Base-by-base conservation (phyloP, 2,329 filamentous ascomycete genomes). In the Pseudocercospora fuligena region DNA sequence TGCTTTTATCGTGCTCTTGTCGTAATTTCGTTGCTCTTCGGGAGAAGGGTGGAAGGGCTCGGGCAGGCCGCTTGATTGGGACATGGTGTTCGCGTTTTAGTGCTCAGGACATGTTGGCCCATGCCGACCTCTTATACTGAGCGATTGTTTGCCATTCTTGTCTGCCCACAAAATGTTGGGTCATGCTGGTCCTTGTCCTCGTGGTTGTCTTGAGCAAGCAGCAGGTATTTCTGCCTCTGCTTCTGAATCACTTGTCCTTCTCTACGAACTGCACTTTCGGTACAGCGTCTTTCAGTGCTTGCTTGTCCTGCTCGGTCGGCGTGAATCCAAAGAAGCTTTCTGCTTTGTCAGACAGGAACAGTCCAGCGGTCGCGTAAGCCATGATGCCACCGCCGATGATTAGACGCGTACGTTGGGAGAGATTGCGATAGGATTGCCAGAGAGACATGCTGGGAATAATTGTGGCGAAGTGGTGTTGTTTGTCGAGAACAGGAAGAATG, bases 331-430 rank as follows among this genome's bases (percentile, higher is more conserved):
- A 85, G 49, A 85, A 88, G 76, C 91, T 86, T 80, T 94, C 93
- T 16, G 90, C 88, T 65, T 84, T 84, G 75, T 94, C 91, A 5
- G 90, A 88, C 19, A 92, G 76, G 76, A 90, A 89, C n/a, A 95
- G 84, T 16, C 92, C 94, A 47, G 88, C 81, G 47, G 83, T 81
- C 14, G 92, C 92, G 87, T 93, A 97, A 36, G 87, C 87, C 75
- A 97, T 88, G 71, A 97, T 80, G 73, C 89, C 90, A 58, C 88
- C 77, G 72, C 94, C 94, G 69, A 97, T 84, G 57, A 89, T 80
- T 49, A 92, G 80, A 64, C 91, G 90, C 25, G 91, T 90, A 72
- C 87, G 89, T 19, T 90, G 86, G 3, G 89, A 82, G 62, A 97
- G 88, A 73, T 86, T 88, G 76, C 86, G 89, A 82, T 93, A 97